Conservation (phyloP, 208 protist species). For the Acanthamoeba triangularis region DNA sequence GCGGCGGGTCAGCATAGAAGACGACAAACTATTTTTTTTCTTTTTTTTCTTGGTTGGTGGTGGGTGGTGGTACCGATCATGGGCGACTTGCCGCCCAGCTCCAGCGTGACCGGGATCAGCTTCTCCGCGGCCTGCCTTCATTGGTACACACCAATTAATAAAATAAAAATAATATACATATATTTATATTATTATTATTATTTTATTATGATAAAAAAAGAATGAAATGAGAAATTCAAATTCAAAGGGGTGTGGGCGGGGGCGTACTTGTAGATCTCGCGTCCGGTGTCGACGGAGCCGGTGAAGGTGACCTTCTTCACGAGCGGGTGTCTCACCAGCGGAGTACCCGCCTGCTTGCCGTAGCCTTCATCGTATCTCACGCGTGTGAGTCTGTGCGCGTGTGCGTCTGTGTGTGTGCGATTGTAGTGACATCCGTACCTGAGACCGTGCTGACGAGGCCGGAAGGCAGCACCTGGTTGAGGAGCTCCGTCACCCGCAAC, state of each 20-base stretch:
- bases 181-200: no score
- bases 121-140: slow-evolving; percentile 22
- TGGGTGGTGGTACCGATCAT: slow-evolving; percentile 61
- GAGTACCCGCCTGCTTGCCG: slow-evolving; percentile 6
- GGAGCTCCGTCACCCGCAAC: not conserved
- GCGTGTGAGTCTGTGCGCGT: not conserved
- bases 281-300: slow-evolving; percentile 31
- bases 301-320: slow-evolving; percentile 57
- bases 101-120: slow-evolving; percentile 16
- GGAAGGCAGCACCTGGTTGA: slow-evolving; percentile 25
- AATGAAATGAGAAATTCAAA: not conserved
- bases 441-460: slow-evolving; percentile 41
- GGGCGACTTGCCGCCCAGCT: slow-evolving; percentile 44
- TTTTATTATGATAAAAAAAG: not conserved
- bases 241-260: not conserved
- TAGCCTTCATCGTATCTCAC: not conserved
- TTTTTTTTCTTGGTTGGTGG: no score
- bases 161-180: no score
- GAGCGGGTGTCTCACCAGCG: slow-evolving; percentile 1
- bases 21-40: not conserved
- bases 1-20: not conserved
- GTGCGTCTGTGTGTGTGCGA: not conserved
- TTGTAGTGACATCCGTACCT: not conserved
- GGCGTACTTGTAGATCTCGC: slow-evolving; percentile 24
- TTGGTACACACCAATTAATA: no score